Conservation (phyloP, 164 flowering plant species). For the Hamamelis virginiana region DNA sequence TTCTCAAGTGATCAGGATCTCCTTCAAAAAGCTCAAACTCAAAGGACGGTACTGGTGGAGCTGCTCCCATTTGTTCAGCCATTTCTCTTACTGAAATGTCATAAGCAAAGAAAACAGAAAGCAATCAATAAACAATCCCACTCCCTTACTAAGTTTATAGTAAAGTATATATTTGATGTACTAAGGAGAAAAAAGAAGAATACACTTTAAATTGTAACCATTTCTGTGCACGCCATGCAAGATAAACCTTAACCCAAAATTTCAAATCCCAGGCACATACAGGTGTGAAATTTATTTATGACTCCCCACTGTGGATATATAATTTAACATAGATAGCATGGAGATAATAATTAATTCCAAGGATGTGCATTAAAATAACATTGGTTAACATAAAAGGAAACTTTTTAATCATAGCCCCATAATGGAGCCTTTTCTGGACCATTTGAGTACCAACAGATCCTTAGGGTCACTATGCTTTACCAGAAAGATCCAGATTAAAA, state of each 20-base stretch:
- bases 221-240: neutral
- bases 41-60: conserved; percentile 35
- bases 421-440: too few relatives aligned
- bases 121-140: neutral
- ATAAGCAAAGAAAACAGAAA: neutral
- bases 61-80: conserved; percentile 53
- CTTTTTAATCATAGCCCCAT: too few relatives aligned
- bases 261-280: neutral
- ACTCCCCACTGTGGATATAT: too few relatives aligned
- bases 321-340: too few relatives aligned
- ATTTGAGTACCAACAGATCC: too few relatives aligned
- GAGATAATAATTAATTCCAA: too few relatives aligned
- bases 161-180: neutral
- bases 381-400: too few relatives aligned
- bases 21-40: conserved; percentile 72
- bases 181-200: neutral
- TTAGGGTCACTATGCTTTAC: too few relatives aligned
- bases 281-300: too few relatives aligned
- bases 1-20: conserved; percentile 57
- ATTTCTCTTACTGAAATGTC: conserved; percentile 27
- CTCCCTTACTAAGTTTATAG: neutral
- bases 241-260: neutral
- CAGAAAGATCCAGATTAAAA: too few relatives aligned
- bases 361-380: too few relatives aligned
- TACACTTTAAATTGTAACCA: neutral